Conservation (phyloP, 345 rosid species). For the Eucalyptus cloeziana region DNA sequence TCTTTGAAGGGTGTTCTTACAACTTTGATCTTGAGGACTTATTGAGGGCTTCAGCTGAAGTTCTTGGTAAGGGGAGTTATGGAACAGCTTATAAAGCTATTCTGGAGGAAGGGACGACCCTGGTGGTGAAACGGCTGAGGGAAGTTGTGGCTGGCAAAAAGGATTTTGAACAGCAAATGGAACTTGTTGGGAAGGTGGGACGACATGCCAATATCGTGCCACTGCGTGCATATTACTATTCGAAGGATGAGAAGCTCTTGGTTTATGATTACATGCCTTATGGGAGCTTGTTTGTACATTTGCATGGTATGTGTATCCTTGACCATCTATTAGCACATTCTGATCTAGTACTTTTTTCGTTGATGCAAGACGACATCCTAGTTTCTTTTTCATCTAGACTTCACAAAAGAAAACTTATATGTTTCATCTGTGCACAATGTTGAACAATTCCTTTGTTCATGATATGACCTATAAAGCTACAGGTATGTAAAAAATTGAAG, state of each 20-base stretch:
- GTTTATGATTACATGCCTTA: constrained; percentile 48
- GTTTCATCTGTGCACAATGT: neutral
- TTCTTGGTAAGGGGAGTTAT: constrained; percentile 77
- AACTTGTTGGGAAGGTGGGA: constrained; percentile 41
- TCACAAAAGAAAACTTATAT: neutral
- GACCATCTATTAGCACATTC: neutral
- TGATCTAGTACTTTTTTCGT: neutral
- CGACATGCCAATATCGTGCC: constrained; percentile 52
- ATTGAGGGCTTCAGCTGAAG: constrained; percentile 85
- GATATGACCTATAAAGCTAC: neutral
- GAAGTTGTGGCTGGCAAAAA: constrained; percentile 61
- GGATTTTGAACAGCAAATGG: constrained; percentile 81
- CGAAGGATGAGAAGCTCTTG: constrained; percentile 53
- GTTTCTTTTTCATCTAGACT: neutral
- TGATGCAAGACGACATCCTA: neutral
- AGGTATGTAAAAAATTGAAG: neutral
- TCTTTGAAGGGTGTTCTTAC: constrained; percentile 54
- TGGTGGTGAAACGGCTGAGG: constrained; percentile 75
- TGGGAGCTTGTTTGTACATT: constrained; percentile 55
- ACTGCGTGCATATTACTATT: constrained; percentile 37
- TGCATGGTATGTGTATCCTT: constrained; percentile 33
- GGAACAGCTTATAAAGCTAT: constrained; percentile 79
- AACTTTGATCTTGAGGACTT: constrained; percentile 75
- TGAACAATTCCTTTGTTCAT: neutral
- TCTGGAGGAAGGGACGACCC: constrained; percentile 64